Base-by-base conservation (phyloP, 768 basidiomycete species). In the Russula olivacea region DNA sequence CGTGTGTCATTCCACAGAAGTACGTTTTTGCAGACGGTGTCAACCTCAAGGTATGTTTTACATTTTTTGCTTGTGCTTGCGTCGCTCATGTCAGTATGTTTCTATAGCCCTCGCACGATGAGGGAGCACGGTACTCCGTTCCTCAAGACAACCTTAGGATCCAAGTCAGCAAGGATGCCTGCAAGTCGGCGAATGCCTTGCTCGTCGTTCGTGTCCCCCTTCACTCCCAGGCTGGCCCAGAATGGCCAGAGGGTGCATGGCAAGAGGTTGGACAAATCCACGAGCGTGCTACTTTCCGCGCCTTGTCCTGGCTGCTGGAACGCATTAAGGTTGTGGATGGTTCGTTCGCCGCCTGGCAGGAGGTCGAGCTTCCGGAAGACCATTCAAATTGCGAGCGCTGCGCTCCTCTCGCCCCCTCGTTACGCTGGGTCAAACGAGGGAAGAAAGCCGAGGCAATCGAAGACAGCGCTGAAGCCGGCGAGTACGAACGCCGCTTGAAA, bases 401-500 rank as follows among this genome's bases (percentile, higher is more conserved):
- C 72, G 89, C 93, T 2, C 95, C 95, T 2, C 78, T 76, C 8
- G 74, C 88, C 11, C 95, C 95, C 0, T 75, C 79, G n/a, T 73
- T 95, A 50, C 80, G 83, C 25, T 98, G 93, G 93, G 77, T 79
- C 12, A 83, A 81, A 66, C 74, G 76, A 7, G 81, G 80, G 47
- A 86, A 82, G 66, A 79, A 76, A 55, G 76, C 86, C 19, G 72
- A 82, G 23, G 85, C 92, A 0, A 77, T 93, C 36, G 95, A 98
- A 69, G 91, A 97, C 69, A 81, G 89, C 19, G 78, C 85, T 12
- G 84, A 96, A 71, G 94, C 95, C 48, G 93, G 93, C 7, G 82
- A 86, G 70, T 97, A 92, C 70, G 95, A 98, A 71, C 85, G 91
- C 57, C 81, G 87, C 23, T 78, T 98, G 61, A 98, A 98, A 76